phyloP scores from a whole-genome alignment of 768 basidiomycete species.

The Exsudoporus frostii region DNA sequence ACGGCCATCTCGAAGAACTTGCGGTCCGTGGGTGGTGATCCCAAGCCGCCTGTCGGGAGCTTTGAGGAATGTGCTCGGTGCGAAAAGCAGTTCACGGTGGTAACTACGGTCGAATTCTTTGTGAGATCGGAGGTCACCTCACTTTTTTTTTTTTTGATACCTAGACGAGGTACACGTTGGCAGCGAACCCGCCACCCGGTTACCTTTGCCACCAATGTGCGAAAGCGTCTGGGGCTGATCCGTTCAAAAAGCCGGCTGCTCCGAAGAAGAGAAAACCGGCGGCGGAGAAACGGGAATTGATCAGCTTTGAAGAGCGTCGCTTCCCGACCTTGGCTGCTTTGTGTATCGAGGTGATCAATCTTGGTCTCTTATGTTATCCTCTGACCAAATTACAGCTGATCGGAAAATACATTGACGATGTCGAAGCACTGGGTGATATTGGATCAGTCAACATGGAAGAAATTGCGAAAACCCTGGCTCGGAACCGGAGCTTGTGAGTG shows the following conservation, averaged over 20 bases:
- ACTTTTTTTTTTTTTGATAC: background rate
- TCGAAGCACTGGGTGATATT: constrained; percentile 87
- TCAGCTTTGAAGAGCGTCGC: constrained; percentile 65
- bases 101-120: constrained; percentile 38
- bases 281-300: constrained; percentile 64
- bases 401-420: constrained; percentile 81
- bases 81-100: constrained; percentile 83
- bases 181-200: constrained; percentile 65
- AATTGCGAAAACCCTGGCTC: constrained; percentile 78
- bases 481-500: constrained; percentile 77
- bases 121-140: background rate
- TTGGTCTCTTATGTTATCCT: background rate
- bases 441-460: constrained; percentile 81
- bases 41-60: constrained; percentile 70
- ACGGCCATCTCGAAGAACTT: constrained; percentile 56
- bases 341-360: constrained; percentile 65
- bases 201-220: constrained; percentile 85
- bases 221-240: constrained; percentile 72
- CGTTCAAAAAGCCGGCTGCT: constrained; percentile 75
- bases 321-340: constrained; percentile 71
- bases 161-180: constrained; percentile 85
- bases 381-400: constrained; percentile 53
- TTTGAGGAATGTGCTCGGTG: constrained; percentile 83
- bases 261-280: constrained; percentile 61
- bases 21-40: constrained; percentile 32